Percentiles rank a stretch among this genome's conserved stretches.
Evolutionary conservation across 1,139 yeast species (phyloP).

Genomic region (Wickerhamomyces sp.): DNA sequence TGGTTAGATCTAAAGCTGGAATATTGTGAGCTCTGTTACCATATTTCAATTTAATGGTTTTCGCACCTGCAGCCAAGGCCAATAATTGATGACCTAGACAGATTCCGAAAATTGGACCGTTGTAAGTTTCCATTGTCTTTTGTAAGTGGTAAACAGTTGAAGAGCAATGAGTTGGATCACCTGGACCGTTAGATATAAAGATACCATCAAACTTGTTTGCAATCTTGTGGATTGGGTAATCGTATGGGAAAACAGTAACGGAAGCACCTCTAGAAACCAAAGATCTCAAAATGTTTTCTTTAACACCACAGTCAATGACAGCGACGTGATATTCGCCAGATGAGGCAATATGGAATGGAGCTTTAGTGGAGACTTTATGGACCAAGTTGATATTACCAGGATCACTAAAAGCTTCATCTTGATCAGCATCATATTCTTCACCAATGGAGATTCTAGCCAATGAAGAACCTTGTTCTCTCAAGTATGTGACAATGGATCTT

Average conservation of each 20-base stretch:
- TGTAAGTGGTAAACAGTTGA: conserved; percentile 72
- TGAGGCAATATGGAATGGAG: conserved; percentile 84
- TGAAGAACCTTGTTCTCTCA: conserved; percentile 94
- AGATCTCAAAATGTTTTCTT: conserved; percentile 92
- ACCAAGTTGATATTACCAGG: conserved; percentile 92
- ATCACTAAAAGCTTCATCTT: conserved; percentile 87
- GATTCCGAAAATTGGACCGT: conserved; percentile 93
- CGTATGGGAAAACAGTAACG: conserved; percentile 92
- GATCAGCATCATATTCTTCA: conserved; percentile 86
- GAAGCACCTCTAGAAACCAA: conserved; percentile 93
- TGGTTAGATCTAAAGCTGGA: conserved; percentile 90
- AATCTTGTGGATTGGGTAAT: conserved; percentile 86
- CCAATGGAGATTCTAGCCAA: conserved; percentile 87
- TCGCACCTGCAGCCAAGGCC: conserved; percentile 95
- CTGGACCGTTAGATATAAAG: conserved; percentile 96
- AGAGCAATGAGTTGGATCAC: conserved; percentile 94
- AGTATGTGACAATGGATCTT: conserved; percentile 83
- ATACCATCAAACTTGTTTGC: conserved; percentile 93
- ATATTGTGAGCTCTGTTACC: conserved; percentile 99
- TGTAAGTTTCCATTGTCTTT: conserved; percentile 57
- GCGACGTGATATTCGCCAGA: conserved; percentile 73
- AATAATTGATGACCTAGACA: conserved; percentile 98
- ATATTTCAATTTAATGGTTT: conserved; percentile 85
- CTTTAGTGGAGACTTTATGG: conserved; percentile 90
- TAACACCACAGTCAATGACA: conserved; percentile 95